Evolutionary conservation across 306 rosid genomes (phyloP).

Genomic region (Potentilla sterilis): DNA sequence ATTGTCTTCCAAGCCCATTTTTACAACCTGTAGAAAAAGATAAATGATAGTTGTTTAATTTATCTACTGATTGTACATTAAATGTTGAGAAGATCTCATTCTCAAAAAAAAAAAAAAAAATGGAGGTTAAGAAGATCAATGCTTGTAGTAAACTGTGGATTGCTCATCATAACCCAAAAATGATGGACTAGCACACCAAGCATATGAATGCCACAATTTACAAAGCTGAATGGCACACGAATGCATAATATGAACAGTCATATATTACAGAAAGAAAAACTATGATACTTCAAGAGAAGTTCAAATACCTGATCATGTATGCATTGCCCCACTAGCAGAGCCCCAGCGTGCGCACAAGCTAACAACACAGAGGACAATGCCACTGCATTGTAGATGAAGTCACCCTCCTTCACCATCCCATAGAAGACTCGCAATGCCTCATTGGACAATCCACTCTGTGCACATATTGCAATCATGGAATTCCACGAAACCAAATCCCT

Average conservation of each 20-base stretch:
- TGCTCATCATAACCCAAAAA: not conserved
- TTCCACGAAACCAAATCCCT: slow-evolving; percentile 82
- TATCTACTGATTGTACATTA: not conserved
- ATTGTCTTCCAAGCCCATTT: slow-evolving; percentile 63
- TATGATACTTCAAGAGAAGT: not conserved
- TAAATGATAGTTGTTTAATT: not conserved
- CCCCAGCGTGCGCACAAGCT: slow-evolving; percentile 73
- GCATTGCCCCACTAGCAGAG: slow-evolving; percentile 70
- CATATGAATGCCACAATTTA: not conserved
- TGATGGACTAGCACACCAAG: slow-evolving; percentile 33
- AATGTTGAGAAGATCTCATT: not conserved
- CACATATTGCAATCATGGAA: slow-evolving; percentile 74
- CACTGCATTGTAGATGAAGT: slow-evolving; percentile 44
- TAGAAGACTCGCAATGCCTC: slow-evolving; percentile 65
- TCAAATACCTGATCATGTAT: slow-evolving; percentile 68
- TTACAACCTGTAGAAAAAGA: slow-evolving; percentile 45
- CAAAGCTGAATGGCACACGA: not conserved
- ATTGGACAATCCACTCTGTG: slow-evolving; percentile 61
- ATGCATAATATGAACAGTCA: no score
- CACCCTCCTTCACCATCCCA: slow-evolving; percentile 44
- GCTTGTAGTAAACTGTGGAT: not conserved
- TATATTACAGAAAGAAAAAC: no score
- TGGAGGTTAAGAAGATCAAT: not conserved
- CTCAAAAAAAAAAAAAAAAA: no score
- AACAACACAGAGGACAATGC: slow-evolving; percentile 67